Conservation (phyloP, 331 rosid species). For the Cydonia oblonga region DNA sequence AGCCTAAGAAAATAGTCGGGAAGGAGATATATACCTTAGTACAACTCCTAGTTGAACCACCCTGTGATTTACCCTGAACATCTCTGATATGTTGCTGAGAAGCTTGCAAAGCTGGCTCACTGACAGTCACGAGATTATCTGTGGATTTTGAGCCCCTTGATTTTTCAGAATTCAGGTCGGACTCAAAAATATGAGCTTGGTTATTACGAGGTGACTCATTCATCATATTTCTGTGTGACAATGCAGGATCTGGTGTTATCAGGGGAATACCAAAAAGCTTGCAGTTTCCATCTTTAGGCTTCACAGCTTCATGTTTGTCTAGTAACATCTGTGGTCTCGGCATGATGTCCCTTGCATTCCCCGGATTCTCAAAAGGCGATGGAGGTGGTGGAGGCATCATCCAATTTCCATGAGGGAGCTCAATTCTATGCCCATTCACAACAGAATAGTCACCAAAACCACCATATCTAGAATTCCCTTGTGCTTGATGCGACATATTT, state of each 20-base stretch:
- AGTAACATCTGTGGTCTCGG: slow-evolving; percentile 17
- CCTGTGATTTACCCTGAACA: slow-evolving; percentile 41
- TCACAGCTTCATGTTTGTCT: slow-evolving; percentile 31
- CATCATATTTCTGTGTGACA: slow-evolving; percentile 18
- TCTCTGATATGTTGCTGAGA: slow-evolving; percentile 38
- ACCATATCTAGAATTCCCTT: slow-evolving; percentile 39
- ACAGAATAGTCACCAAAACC: slow-evolving; percentile 40
- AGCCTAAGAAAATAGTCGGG: neutral
- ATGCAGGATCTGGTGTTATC: slow-evolving; percentile 27
- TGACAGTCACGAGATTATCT: slow-evolving; percentile 25
- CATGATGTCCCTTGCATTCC: slow-evolving; percentile 33
- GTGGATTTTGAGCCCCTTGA: slow-evolving; percentile 27
- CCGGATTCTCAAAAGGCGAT: slow-evolving; percentile 39
- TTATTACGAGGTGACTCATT: slow-evolving; percentile 26
- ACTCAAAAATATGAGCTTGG: slow-evolving; percentile 27
- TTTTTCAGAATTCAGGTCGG: slow-evolving; percentile 44
- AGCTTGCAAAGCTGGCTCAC: slow-evolving; percentile 29
- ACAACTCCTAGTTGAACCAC: slow-evolving; percentile 77
- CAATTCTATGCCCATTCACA: slow-evolving; percentile 41
- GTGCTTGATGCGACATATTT: slow-evolving; percentile 38
- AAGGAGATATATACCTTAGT: slow-evolving; percentile 50
- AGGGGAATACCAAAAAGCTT: slow-evolving; percentile 91
- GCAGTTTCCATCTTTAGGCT: slow-evolving; percentile 57
- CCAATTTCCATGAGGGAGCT: slow-evolving; percentile 43
- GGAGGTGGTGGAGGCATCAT: slow-evolving; percentile 59